Evolutionary conservation across 306 rosid species (phyloP), one percentile per base, ranked within the genome.

Genomic region (Rosa persica): DNA sequence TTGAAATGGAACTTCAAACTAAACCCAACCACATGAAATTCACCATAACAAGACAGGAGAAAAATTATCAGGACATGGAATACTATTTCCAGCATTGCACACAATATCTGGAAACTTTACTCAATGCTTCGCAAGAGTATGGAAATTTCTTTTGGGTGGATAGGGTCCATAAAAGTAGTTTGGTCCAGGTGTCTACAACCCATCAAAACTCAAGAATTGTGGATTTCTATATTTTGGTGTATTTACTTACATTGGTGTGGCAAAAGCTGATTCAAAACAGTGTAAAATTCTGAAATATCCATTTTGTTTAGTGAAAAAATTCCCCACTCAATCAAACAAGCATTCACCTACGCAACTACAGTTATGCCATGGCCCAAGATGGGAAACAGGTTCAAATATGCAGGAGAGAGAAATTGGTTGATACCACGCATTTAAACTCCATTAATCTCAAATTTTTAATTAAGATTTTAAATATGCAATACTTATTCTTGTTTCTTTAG

Each of bases 21-120:
- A 39, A 68, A 73, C 57, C 58, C 65, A 75, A 58, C 57, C 61
- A 61, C 64, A 16, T 17, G 34, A 82, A 74, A 40, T 46, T 20
- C 1, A 13, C 30, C 34, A n/a, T 1, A 30, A 30, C 34, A 30
- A 30, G 34, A 30, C 34, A 30, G 27, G 12, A 57, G 34, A 6
- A 55, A 8, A 2, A 57, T 23, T 30, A 60, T 25, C 20, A 62
- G 40, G 67, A 27, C 67, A 62, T 30, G 39, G 67, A 30, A 25
- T 30, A 61, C 67, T 27, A 27, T 5, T 60, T 22, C 34, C 64
- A 16, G 61, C 27, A 55, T 19, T 55, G 8, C 8, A n/a, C 23
- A 61, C 5, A 25, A 30, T 27, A 25, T 27, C 4, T 27, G 39
- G 39, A 61, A 12, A 13, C 25, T 27, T 5, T 62, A 62, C 20